Conservation (phyloP, 1,139 yeast genomes). For the Suhomyces atakaporum region DNA sequence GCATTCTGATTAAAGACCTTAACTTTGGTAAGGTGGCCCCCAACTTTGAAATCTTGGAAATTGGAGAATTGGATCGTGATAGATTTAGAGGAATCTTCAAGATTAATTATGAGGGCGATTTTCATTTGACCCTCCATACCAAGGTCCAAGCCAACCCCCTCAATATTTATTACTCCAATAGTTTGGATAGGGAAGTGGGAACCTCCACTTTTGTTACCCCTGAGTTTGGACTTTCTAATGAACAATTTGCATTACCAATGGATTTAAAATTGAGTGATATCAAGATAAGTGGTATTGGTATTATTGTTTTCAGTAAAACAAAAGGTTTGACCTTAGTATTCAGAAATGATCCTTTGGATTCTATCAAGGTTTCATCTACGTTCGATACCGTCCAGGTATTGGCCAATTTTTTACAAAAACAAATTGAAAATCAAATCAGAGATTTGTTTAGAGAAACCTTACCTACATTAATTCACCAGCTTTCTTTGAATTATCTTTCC, state of each 20-base stretch:
- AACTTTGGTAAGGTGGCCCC: slow-evolving; percentile 82
- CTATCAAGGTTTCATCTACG: slow-evolving; percentile 78
- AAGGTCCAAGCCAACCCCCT: slow-evolving; percentile 85
- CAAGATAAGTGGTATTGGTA: slow-evolving; percentile 75
- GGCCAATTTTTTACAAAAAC: slow-evolving; percentile 76
- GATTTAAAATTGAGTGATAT: slow-evolving; percentile 75
- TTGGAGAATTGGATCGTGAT: slow-evolving; percentile 81
- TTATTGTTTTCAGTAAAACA: slow-evolving; percentile 76
- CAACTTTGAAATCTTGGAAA: slow-evolving; percentile 75
- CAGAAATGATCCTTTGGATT: slow-evolving; percentile 84
- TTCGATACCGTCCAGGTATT: slow-evolving; percentile 84
- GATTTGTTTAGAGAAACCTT: slow-evolving; percentile 80
- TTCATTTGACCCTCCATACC: slow-evolving; percentile 75
- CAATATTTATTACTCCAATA: slow-evolving; percentile 61
- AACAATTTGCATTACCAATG: slow-evolving; percentile 75
- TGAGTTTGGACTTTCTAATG: slow-evolving; percentile 62
- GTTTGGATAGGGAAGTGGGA: slow-evolving; percentile 41
- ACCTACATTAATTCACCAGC: slow-evolving; percentile 77
- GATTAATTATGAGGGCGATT: slow-evolving; percentile 77
- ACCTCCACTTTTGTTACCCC: slow-evolving; percentile 58
- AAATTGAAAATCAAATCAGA: slow-evolving; percentile 79
- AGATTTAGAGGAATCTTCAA: slow-evolving; percentile 85
- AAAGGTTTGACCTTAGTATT: slow-evolving; percentile 86
- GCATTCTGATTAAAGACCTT: slow-evolving; percentile 70
- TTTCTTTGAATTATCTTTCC: slow-evolving; percentile 71